phyloP scores from a whole-genome alignment of 306 rosid genomes.

The Neltuma alba region DNA sequence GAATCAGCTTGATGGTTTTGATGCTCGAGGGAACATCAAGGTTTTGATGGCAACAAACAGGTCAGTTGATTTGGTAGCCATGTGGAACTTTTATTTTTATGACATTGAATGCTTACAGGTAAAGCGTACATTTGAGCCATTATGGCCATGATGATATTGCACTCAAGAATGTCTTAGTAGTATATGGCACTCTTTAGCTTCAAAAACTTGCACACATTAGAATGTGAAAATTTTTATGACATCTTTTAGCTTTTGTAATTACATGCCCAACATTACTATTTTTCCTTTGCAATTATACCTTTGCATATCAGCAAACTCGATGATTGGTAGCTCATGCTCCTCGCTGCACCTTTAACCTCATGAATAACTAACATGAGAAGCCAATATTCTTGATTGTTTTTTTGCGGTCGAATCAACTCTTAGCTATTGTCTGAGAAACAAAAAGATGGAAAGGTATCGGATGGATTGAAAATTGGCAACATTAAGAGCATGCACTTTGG shows the following conservation, averaged over 20 bases:
- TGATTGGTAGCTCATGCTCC: background rate
- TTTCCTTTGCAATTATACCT: background rate
- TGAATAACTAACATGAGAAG: background rate
- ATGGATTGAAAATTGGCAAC: background rate
- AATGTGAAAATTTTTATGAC: background rate
- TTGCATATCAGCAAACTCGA: background rate
- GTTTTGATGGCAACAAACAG: slow-evolving; percentile 94
- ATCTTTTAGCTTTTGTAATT: slow-evolving; percentile 2
- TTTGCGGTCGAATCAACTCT: background rate
- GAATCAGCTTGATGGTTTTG: slow-evolving; percentile 90
- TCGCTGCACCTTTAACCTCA: background rate
- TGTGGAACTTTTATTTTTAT: background rate
- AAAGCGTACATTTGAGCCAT: background rate
- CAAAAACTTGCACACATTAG: background rate
- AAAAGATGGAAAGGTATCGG: background rate
- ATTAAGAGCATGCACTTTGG: background rate
- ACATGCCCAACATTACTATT: background rate
- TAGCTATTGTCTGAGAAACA: background rate
- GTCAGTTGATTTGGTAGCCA: slow-evolving; percentile 37
- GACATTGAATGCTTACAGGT: background rate
- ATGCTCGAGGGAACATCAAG: slow-evolving; percentile 87
- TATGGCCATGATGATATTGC: background rate
- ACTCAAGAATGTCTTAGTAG: background rate
- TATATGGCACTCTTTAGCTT: background rate
- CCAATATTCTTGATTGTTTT: background rate